Percentiles rank a stretch among this genome's conserved stretches.
Evolutionary conservation across 1,284 basidiomycete genomes (phyloP).

Genomic region (Ustilago trichophora): DNA sequence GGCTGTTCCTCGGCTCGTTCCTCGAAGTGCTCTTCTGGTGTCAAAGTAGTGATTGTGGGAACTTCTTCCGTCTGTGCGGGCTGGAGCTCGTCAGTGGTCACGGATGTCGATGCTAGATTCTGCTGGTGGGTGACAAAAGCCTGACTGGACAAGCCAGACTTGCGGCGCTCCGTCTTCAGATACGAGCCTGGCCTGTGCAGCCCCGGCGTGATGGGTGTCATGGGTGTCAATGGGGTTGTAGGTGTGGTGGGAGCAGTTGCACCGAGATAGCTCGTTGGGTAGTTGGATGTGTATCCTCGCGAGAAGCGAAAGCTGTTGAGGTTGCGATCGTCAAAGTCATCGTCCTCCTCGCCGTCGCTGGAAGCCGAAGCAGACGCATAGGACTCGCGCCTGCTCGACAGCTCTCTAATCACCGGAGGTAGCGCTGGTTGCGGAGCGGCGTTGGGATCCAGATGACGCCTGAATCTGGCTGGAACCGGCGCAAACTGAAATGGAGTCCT

Average conservation of each 20-base stretch:
- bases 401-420: background rate
- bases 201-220: constrained; percentile 1
- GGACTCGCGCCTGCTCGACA: constrained; percentile 3
- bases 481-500: constrained; percentile 14
- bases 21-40: background rate
- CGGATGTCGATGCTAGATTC: background rate
- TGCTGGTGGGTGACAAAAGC: background rate
- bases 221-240: constrained; percentile 6
- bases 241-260: constrained; percentile 2
- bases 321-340: constrained; percentile 5
- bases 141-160: background rate
- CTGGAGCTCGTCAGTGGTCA: background rate
- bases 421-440: background rate
- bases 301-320: constrained; percentile 1
- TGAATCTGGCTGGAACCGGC: constrained; percentile 17
- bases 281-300: background rate
- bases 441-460: constrained; percentile 5
- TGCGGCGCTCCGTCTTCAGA: background rate
- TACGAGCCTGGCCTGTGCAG: background rate
- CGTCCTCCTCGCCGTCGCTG: constrained; percentile 8
- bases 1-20: background rate
- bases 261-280: background rate
- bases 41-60: background rate
- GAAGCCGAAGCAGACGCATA: background rate
- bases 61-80: background rate